Base-by-base conservation (phyloP, 75 land plant species). In the Cunninghamia lanceolata region DNA sequence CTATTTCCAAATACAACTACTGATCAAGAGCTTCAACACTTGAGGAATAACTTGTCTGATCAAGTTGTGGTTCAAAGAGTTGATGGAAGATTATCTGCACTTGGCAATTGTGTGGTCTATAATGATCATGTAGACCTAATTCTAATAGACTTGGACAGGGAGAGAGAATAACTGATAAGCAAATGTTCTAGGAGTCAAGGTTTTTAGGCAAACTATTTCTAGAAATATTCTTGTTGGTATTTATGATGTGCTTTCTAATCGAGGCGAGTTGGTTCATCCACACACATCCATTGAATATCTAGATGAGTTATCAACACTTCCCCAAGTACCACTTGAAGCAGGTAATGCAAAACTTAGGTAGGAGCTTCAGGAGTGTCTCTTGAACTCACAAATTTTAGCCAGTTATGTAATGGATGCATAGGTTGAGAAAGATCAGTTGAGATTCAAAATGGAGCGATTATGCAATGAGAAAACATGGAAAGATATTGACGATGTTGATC, bases 381-480 rank as follows among this genome's bases (percentile, higher is more conserved):
- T n/a, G n/a, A n/a, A n/a, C n/a, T n/a, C n/a, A n/a, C n/a, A n/a
- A n/a, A n/a, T n/a, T n/a, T n/a, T n/a, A n/a, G n/a, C n/a, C n/a
- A n/a, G n/a, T n/a, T n/a, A n/a, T n/a, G n/a, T n/a, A n/a, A n/a
- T n/a, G n/a, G n/a, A n/a, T n/a, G n/a, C n/a, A n/a, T n/a, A 98
- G 99, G 93, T 98, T 84, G 95, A 94, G 81, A 94, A 91, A 74
- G 99, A 96, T 87, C 92, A 91, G 88, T 77, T 96, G 59, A 80
- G 90, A 15, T 84, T 98, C 90, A 93, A 93, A 90, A 89, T 98
- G 89, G 95, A 98, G 85, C 88, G 91, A 38, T 90, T 90, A 50
- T 88, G 93, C 38, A 91, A 83, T 85, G 97, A 97, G 30, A 95
- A 95, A 82, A 84, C 95, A 4, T 92, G 89, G 91, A 92, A 93